These are phyloP conservation scores for Waitea zeae DNA, from an alignment of 1,284 basidiomycete species.

Conservation along the genomic window DNA sequence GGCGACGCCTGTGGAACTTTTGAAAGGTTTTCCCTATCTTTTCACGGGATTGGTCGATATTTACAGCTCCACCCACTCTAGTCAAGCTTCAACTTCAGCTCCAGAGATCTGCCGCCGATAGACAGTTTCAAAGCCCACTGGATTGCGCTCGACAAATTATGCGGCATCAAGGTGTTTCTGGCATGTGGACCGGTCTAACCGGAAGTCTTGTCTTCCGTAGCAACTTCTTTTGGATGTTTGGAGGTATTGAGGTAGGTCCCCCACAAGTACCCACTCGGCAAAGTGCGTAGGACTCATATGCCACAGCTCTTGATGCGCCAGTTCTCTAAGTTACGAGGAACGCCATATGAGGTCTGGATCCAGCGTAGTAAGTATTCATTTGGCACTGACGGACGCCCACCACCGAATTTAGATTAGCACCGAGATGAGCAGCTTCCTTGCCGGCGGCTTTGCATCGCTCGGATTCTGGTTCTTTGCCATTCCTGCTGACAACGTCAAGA, in stretches of 20 bases:
- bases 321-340: constrained; percentile 31
- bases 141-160: constrained; percentile 41
- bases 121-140: constrained; percentile 47
- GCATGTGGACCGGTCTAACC: constrained; percentile 50
- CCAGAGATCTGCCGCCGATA: constrained; percentile 31
- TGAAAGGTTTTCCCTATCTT: constrained; percentile 33
- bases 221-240: constrained; percentile 57
- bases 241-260: constrained; percentile 34
- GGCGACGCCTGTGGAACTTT: constrained; percentile 55
- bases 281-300: neutral
- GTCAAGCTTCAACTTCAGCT: constrained; percentile 68
- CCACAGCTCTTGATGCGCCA: constrained; percentile 39
- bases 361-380: neutral
- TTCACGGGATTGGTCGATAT: constrained; percentile 1
- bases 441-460: constrained; percentile 48
- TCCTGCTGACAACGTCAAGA: constrained; percentile 66
- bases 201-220: constrained; percentile 44
- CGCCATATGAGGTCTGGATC: constrained; percentile 29
- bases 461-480: constrained; percentile 55
- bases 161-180: constrained; percentile 31
- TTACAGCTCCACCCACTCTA: constrained; percentile 8
- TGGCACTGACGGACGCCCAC: neutral
- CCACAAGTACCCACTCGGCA: constrained; percentile 1
- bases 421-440: constrained; percentile 48
- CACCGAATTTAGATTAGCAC: constrained; percentile 30